phyloP scores from a whole-genome alignment of 2,329 filamentous ascomycete species.

The Aspergillus ibericus region DNA sequence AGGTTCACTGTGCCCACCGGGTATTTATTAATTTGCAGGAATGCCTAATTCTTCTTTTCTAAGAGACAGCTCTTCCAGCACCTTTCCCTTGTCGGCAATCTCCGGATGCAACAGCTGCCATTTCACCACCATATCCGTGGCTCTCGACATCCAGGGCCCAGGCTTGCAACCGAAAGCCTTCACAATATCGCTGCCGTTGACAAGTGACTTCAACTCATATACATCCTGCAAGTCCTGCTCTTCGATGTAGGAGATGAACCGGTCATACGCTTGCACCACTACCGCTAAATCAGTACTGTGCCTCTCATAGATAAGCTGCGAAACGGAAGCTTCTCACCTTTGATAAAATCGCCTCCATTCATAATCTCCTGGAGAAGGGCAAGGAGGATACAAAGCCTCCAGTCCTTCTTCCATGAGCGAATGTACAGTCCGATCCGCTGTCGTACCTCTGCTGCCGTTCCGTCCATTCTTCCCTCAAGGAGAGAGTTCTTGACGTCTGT shows the following conservation, averaged over 20 bases:
- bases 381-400: conserved; percentile 41
- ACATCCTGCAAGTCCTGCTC: conserved; percentile 51
- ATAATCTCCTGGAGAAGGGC: conserved; percentile 43
- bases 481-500: conserved; percentile 54
- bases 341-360: conserved; percentile 28
- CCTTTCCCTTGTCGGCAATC: conserved; percentile 58
- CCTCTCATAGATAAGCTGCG: not conserved
- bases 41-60: conserved; percentile 53
- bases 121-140: conserved; percentile 74
- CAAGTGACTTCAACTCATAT: conserved; percentile 60
- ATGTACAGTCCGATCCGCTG: conserved; percentile 38
- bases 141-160: conserved; percentile 79
- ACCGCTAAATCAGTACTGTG: conserved; percentile 18
- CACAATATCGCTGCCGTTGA: conserved; percentile 75
- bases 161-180: conserved; percentile 64
- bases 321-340: conserved; percentile 30
- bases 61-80: conserved; percentile 59
- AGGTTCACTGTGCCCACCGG: not conserved
- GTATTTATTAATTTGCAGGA: not conserved
- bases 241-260: conserved; percentile 54
- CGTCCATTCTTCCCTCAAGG: conserved; percentile 25
- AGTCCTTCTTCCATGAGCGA: conserved; percentile 39
- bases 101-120: conserved; percentile 86
- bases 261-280: conserved; percentile 53
- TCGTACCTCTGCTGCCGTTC: conserved; percentile 35